These are phyloP conservation scores for Botryotinia narcissicola DNA, from an alignment of 2,329 filamentous ascomycete genomes.

Conservation along the genomic window DNA sequence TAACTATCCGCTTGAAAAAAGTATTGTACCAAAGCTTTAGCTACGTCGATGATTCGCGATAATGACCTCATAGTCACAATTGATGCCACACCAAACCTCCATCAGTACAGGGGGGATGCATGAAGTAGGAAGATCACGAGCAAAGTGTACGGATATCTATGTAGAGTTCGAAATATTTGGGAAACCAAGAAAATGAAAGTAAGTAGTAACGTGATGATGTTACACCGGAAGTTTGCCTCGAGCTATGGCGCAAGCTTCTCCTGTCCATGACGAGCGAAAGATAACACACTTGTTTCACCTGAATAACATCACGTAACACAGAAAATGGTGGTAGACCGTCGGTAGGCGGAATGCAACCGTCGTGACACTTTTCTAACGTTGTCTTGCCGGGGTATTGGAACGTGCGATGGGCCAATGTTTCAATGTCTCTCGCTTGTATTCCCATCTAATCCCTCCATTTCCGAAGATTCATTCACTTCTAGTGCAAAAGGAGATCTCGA, in stretches of 20 bases:
- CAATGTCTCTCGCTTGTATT: neutral
- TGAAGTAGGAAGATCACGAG: neutral
- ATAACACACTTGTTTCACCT: neutral
- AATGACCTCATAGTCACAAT: neutral
- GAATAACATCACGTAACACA: neutral
- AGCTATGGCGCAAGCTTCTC: neutral
- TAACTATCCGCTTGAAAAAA: neutral
- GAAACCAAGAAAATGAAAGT: neutral
- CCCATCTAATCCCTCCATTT: neutral
- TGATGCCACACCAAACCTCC: neutral
- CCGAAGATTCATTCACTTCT: neutral
- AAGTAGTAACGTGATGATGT: neutral
- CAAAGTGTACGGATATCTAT: neutral
- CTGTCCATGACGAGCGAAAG: neutral
- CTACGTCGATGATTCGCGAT: neutral
- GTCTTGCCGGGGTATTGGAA: constrained; percentile 3
- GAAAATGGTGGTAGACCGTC: neutral
- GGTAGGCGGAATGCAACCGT: neutral
- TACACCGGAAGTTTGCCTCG: neutral
- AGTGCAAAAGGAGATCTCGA: neutral
- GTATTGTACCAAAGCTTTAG: neutral
- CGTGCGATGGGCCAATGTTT: neutral
- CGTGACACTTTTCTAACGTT: neutral
- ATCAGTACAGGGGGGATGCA: neutral
- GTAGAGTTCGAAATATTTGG: neutral